These are phyloP conservation scores for Rubia tinctorum DNA, from an alignment of 305 asterid species.

Conservation along the genomic window DNA sequence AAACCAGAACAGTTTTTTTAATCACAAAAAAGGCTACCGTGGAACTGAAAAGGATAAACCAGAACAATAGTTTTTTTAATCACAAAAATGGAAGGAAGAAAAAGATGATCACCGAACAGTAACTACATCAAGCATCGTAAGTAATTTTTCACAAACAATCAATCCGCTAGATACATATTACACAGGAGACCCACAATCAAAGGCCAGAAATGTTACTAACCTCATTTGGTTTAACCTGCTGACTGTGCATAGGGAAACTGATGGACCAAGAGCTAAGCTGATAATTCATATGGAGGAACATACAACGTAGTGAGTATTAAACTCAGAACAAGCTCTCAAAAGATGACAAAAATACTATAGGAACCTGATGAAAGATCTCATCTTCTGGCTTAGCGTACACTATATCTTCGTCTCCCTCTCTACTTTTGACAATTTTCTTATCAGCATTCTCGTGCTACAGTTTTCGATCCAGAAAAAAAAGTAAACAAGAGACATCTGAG, in stretches of 20 bases:
- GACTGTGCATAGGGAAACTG: constrained; percentile 58
- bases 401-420: constrained; percentile 45
- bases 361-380: constrained; percentile 67
- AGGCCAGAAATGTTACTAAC: constrained; percentile 32
- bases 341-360: neutral
- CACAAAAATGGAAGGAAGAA: neutral
- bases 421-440: constrained; percentile 29
- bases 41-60: neutral
- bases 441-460: constrained; percentile 59
- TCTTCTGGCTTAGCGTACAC: constrained; percentile 75
- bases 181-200: neutral
- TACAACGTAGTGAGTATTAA: constrained; percentile 18
- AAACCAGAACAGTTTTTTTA: too few relatives aligned
- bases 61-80: neutral
- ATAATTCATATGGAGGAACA: constrained; percentile 27
- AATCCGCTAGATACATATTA: neutral
- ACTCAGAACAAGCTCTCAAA: constrained; percentile 5
- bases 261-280: constrained; percentile 95
- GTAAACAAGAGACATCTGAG: neutral
- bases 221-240: constrained; percentile 62
- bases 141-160: neutral
- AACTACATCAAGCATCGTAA: neutral
- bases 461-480: constrained; percentile 18
- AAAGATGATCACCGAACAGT: neutral
- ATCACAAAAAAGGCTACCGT: neutral